Conservation (phyloP, 2,329 filamentous ascomycete genomes). For the Emydomyces testavorans region DNA sequence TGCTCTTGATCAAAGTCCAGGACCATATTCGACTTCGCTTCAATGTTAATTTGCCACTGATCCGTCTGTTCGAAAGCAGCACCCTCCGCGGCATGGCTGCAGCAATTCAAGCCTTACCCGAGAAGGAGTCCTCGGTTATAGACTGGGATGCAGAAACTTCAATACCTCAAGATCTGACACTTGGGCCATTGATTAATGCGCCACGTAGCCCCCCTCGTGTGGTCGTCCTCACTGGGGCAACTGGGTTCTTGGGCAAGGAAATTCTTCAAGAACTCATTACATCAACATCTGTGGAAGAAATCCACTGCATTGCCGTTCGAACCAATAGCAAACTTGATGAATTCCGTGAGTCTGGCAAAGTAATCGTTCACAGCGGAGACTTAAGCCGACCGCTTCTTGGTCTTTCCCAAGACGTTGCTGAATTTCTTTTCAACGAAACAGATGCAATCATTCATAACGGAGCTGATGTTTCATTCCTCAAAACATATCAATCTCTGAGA, state of each 20-base stretch:
- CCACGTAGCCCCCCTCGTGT: neutral
- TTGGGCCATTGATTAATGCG: neutral
- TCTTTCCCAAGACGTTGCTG: slow-evolving; percentile 24
- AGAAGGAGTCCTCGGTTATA: neutral
- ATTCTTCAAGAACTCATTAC: slow-evolving; percentile 31
- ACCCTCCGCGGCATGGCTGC: slow-evolving; percentile 8
- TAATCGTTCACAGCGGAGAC: slow-evolving; percentile 30
- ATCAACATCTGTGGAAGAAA: slow-evolving; percentile 22
- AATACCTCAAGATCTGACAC: neutral
- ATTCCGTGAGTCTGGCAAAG: slow-evolving; percentile 19
- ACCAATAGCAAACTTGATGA: neutral
- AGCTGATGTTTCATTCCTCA: slow-evolving; percentile 28
- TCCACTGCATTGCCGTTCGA: slow-evolving; percentile 37
- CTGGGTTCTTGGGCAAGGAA: slow-evolving; percentile 31
- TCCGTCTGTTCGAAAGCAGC: slow-evolving; percentile 9
- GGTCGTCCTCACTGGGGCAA: slow-evolving; percentile 23
- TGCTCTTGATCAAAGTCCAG: slow-evolving; percentile 27
- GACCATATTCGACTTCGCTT: slow-evolving; percentile 26
- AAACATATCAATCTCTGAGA: slow-evolving; percentile 23
- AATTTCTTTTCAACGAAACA: slow-evolving; percentile 22
- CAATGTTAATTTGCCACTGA: slow-evolving; percentile 14
- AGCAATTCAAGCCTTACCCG: neutral
- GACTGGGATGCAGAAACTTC: slow-evolving; percentile 11
- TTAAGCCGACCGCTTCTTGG: slow-evolving; percentile 30
- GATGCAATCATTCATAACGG: slow-evolving; percentile 46